Evolutionary conservation across 768 basidiomycete species (phyloP), one percentile per base, ranked within the genome.

Genomic region (Boletus coccyginus): DNA sequence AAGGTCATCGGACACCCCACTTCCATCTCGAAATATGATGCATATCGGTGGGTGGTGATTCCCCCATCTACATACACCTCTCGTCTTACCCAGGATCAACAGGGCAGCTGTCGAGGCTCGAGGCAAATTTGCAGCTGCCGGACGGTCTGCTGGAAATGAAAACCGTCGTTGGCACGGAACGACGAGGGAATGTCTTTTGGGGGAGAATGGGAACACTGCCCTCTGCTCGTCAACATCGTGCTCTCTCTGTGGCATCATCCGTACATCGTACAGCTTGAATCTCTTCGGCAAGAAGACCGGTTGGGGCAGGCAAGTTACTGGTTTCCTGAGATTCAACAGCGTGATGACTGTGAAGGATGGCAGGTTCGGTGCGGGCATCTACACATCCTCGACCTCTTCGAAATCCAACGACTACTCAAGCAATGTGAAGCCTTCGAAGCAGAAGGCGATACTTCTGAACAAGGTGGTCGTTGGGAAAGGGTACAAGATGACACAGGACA

Each of bases 121-220:
- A 45, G 86, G 87, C 1, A 79, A 85, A 32, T 88, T 88, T 57
- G 75, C 66, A 4, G 62, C 75, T 36, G 59, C 76, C 5, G 84
- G 84, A 36, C 75, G 83, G 44, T 81, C 84, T 7, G 70, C 81
- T 31, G 87, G 87, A 32, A 88, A 88, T 59, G 86, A 88, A 68
- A 86, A 87, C 60, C 82, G 87, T 32, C 81, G 87, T 21, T 89
- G 86, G 86, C 87, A 89, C 66, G 87, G 88, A 19, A 89, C 87
- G 12, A 78, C 78, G 36, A 76, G 87, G 17, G 77, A 81, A 46
- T 89, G 87, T 69, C 81, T 77, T 44, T 67, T 88, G 2, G 86
- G 86, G 9, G 85, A 88, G 63, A 81, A 78, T 31, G 85, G 86
- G 7, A 77, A 82, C 38, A 74, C 77, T 3, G 73, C 73, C 45